Evolutionary conservation across 306 rosid species (phyloP), one percentile per base, ranked within the genome.

Genomic region (Trifolium fragiferum): DNA sequence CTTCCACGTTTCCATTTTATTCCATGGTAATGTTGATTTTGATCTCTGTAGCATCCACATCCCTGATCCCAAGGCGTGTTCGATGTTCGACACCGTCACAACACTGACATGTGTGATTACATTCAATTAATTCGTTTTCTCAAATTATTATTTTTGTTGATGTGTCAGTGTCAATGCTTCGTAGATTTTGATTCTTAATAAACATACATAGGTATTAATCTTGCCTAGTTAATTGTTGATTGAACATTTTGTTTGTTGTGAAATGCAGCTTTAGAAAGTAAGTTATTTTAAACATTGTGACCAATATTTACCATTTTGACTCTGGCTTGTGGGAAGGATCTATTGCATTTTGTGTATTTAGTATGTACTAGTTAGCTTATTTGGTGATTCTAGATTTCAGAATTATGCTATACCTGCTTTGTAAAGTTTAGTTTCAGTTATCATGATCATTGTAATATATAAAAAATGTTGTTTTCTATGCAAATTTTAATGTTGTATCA

Each of bases 371-470:
- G 61, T 57, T 77, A 49, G 65, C 57, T 27, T 61, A n/a, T 62
- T 27, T n/a, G 43, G 64, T 35, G 49, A 59, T 58, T 49, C n/a
- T 70, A n/a, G 57, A 70, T 70, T 70, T 35, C 57, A 25, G 41
- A 71, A 38, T 40, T 16, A 23, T 58, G 61, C 11, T 41, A 30
- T 27, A 9, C 32, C 0, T 66, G 49, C 30, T 75, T 58, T 75
- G 69, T 73, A n/a, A 18, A 9, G 33, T 54, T 75, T 55, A 75
- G 66, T 35, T 51, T 30, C 37, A 37, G 40, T 63, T 20, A 44
- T 75, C 19, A 7, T 20, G 61, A 61, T 58, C 16, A 40, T 59
- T 66, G 57, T 55, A 16, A 58, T 59, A 10, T 71, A 13, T 27
- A 27, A 27, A 27, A 27, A 27, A 27, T 27, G 32, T 27, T 27